Evolutionary conservation across 1,284 basidiomycete species (phyloP).

Genomic region (Boletus mariae): DNA sequence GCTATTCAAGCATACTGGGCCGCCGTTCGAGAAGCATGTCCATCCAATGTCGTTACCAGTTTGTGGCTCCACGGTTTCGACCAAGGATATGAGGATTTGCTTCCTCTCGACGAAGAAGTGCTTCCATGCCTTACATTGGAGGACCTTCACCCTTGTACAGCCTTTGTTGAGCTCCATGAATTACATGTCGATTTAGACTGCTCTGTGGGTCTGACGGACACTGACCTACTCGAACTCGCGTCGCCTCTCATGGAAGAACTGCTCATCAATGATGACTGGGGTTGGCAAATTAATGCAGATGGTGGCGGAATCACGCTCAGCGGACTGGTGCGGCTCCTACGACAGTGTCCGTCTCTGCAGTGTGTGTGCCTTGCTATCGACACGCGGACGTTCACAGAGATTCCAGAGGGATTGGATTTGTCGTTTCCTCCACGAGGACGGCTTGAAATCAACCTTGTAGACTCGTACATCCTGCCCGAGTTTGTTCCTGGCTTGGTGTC

Average conservation of each 20-base stretch:
- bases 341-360: background rate
- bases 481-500: too few relatives aligned
- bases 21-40: background rate
- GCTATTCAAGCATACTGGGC: background rate
- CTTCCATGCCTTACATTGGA: background rate
- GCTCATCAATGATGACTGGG: background rate
- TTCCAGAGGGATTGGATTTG: background rate
- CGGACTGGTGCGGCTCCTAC: background rate
- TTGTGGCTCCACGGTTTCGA: too few relatives aligned
- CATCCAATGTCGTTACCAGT: background rate
- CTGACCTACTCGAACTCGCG: background rate
- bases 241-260: background rate
- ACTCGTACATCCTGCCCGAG: background rate
- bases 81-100: too few relatives aligned
- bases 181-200: background rate
- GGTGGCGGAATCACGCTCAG: background rate
- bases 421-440: background rate
- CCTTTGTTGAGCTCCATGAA: background rate
- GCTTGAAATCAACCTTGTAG: background rate
- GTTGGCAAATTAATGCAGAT: too few relatives aligned
- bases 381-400: background rate
- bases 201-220: background rate
- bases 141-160: background rate
- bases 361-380: background rate
- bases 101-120: too few relatives aligned